Evolutionary conservation across 805 yeast genomes (phyloP).

Genomic region (Candida maesae): DNA sequence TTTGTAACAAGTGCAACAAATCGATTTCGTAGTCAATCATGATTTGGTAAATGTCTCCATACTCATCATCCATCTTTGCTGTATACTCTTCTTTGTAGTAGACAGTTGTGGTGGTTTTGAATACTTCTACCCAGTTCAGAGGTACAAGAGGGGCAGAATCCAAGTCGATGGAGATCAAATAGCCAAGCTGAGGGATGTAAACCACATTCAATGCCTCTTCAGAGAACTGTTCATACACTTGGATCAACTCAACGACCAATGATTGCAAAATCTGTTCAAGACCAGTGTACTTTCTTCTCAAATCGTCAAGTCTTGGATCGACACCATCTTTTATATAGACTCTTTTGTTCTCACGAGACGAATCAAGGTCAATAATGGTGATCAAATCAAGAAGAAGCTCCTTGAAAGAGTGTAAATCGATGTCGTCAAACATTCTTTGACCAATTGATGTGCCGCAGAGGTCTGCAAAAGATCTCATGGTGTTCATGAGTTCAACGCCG

Average conservation of each 20-base stretch:
- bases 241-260: conserved; percentile 20
- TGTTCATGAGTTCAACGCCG: conserved; percentile 16
- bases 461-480: not conserved
- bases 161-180: conserved; percentile 30
- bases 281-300: conserved; percentile 18
- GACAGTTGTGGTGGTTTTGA: conserved; percentile 33
- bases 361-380: conserved; percentile 34
- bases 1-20: conserved; percentile 31
- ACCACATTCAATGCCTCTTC: conserved; percentile 31
- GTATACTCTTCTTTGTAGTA: conserved; percentile 35
- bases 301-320: conserved; percentile 24
- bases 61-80: conserved; percentile 32
- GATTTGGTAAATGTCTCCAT: conserved; percentile 40
- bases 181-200: conserved; percentile 46
- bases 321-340: conserved; percentile 31
- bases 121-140: conserved; percentile 34
- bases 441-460: conserved; percentile 5
- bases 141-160: conserved; percentile 1
- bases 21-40: conserved; percentile 42
- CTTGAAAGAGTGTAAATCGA: conserved; percentile 13
- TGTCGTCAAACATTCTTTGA: conserved; percentile 15
- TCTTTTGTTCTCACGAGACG: conserved; percentile 28
- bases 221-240: conserved; percentile 1
- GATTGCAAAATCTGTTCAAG: conserved; percentile 30
- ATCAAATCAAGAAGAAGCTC: conserved; percentile 22